These are phyloP conservation scores for Pelargonium myrrhifolium DNA, from an alignment of 441 rosid species.

Conservation along the genomic window DNA sequence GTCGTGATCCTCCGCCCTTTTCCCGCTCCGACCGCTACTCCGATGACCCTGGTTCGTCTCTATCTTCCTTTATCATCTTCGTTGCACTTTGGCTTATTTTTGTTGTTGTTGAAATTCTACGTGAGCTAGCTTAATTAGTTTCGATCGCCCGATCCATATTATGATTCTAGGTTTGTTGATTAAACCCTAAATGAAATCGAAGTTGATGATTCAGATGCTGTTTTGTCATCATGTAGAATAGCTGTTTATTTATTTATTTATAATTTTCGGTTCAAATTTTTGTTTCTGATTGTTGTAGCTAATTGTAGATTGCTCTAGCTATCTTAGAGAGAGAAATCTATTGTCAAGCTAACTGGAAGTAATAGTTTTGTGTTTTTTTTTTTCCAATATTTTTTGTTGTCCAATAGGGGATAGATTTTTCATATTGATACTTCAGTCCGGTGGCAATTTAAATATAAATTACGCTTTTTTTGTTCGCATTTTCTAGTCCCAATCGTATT, in stretches of 20 bases:
- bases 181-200: not conserved
- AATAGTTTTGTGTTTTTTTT: no score
- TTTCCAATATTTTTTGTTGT: no score
- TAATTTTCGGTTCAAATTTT: not conserved
- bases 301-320: not conserved
- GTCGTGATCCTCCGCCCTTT: constrained; percentile 48
- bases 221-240: not conserved
- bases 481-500: no score
- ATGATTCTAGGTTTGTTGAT: not conserved
- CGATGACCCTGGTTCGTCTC: constrained; percentile 51
- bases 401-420: not conserved
- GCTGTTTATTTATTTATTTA: not conserved
- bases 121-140: not conserved
- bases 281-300: not conserved
- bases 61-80: not conserved
- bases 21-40: constrained; percentile 56
- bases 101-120: not conserved
- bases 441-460: no score
- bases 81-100: not conserved
- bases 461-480: no score
- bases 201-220: not conserved
- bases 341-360: no score
- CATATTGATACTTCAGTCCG: not conserved
- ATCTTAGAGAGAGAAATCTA: not conserved
- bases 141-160: not conserved